A percentile compares a stretch with the other conserved stretches of the same genome.
phyloP scores from a whole-genome alignment of 2,329 filamentous ascomycete genomes.

The Chaetoscypha palmicola region DNA sequence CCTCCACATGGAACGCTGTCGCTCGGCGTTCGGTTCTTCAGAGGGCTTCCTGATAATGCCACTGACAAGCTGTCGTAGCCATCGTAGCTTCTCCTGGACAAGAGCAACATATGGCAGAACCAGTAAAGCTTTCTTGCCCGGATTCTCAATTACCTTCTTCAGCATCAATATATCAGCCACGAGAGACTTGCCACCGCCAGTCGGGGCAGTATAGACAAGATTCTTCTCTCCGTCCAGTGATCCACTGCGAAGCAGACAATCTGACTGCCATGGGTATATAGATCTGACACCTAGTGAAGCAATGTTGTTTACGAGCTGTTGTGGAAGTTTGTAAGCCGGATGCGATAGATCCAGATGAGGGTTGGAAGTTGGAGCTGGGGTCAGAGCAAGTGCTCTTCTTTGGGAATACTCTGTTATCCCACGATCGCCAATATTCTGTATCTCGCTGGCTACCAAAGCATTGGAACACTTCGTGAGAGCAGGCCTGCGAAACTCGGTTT shows the following conservation, averaged over 20 bases:
- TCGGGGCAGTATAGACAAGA: slow-evolving; percentile 73
- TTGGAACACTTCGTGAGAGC: slow-evolving; percentile 9
- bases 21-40: slow-evolving; percentile 1
- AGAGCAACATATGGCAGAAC: slow-evolving; percentile 73
- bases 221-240: slow-evolving; percentile 60
- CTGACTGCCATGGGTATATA: slow-evolving; percentile 76
- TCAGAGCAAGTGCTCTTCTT: slow-evolving; percentile 43
- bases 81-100: slow-evolving; percentile 72
- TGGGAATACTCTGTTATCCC: slow-evolving; percentile 49
- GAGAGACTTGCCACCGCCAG: slow-evolving; percentile 70
- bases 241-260: slow-evolving; percentile 61
- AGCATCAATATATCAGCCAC: slow-evolving; percentile 68
- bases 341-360: slow-evolving; percentile 56
- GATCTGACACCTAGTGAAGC: slow-evolving; percentile 57
- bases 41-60: slow-evolving; percentile 39
- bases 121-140: slow-evolving; percentile 60
- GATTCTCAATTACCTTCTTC: slow-evolving; percentile 58
- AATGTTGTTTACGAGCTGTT: slow-evolving; percentile 56
- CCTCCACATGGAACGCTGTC: slow-evolving; percentile 41
- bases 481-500: slow-evolving; percentile 17
- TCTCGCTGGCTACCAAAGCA: slow-evolving; percentile 38
- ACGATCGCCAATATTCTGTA: slow-evolving; percentile 33
- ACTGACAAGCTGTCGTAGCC: slow-evolving; percentile 61
- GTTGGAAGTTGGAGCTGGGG: slow-evolving; percentile 45
- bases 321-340: slow-evolving; percentile 55